Evolutionary conservation across 1,284 basidiomycete genomes (phyloP), one percentile per base, ranked within the genome.

Genomic region (Ceratobasidium sp.): DNA sequence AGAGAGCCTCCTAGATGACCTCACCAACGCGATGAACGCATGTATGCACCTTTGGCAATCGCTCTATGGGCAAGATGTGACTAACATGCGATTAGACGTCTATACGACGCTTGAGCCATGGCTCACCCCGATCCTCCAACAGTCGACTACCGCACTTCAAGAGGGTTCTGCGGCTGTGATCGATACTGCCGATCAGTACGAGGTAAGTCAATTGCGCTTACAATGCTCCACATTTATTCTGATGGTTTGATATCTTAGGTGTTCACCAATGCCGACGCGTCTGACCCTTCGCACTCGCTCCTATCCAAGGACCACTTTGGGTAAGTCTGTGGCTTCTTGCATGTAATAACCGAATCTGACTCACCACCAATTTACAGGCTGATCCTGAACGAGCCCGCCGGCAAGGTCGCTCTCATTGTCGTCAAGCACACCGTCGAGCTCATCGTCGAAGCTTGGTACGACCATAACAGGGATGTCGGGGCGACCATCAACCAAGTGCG

Each of bases 101-200:
- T 90, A 90, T 79, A 89, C 89, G n/a, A 84, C 90, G 72, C 82
- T 92, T 74, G 89, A 91, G 55, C 90, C 91, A 4, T 89, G 87
- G 76, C 79, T 89, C 41, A 82, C 84, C 21, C 89, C 89, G 14
- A 84, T 89, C 71, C 80, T 89, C 47, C 82, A 84, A 72, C 84
- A 87, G 76, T 87, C 88, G 1, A 90, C 88, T 5, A 78, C 81
- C 3, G 87, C 87, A 9, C 84, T 92, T 6, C 83, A 85, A 57
- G 86, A 88, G 78, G 87, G 89, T 14, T 89, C 88, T 76, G 88
- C 89, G 78, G 87, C 88, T 23, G 88, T 92, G 73, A 90, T 92
- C 76, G 86, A 91, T 78, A 86, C 85, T 23, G 86, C 88, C 44
- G 90, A 92, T 76, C 90, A 92, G 80, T 91, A 88, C 75, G 83